Percentiles rank a stretch among this genome's conserved stretches.
phyloP scores from a whole-genome alignment of 441 rosid species.

The Gossypium schwendimanii region DNA sequence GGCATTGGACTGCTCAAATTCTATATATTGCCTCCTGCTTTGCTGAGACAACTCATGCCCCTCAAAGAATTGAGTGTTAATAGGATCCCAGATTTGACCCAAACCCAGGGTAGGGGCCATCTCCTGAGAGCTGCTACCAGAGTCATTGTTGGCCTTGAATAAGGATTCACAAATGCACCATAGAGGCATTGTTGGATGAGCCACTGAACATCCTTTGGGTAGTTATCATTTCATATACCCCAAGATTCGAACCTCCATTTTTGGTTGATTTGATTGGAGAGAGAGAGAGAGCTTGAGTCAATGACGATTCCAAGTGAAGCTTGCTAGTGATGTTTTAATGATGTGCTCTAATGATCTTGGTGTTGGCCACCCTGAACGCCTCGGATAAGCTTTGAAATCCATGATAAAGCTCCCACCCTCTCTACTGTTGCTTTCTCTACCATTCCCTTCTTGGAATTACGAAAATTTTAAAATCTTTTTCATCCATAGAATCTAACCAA shows the following conservation, averaged over 20 bases:
- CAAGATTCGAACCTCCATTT: no score
- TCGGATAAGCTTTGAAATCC: constrained; percentile 47
- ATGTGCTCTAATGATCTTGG: constrained; percentile 34
- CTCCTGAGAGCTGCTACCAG: no score
- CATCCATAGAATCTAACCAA: constrained; percentile 34
- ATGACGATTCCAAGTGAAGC: constrained; percentile 13
- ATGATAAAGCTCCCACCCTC: constrained; percentile 46
- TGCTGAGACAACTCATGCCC: constrained; percentile 49
- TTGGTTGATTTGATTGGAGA: no score
- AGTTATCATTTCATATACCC: no score
- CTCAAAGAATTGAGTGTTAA: constrained; percentile 31
- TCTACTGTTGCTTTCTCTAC: constrained; percentile 43
- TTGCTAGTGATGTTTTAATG: no score
- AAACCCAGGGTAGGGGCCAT: no score
- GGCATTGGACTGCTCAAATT: constrained; percentile 47
- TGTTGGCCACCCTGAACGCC: constrained; percentile 40
- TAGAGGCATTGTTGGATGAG: no score
- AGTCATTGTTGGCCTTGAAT: no score
- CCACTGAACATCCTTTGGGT: no score
- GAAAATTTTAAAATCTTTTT: not conserved
- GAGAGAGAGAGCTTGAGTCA: constrained; percentile 74
- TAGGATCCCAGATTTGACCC: constrained; percentile 34
- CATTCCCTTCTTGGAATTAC: not conserved
- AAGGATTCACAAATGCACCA: no score
- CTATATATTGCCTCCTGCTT: constrained; percentile 45